Percentiles rank a stretch among this genome's conserved stretches.
Conservation (phyloP, 2,329 filamentous ascomycete genomes). For the Cladosporium oxysporum region DNA sequence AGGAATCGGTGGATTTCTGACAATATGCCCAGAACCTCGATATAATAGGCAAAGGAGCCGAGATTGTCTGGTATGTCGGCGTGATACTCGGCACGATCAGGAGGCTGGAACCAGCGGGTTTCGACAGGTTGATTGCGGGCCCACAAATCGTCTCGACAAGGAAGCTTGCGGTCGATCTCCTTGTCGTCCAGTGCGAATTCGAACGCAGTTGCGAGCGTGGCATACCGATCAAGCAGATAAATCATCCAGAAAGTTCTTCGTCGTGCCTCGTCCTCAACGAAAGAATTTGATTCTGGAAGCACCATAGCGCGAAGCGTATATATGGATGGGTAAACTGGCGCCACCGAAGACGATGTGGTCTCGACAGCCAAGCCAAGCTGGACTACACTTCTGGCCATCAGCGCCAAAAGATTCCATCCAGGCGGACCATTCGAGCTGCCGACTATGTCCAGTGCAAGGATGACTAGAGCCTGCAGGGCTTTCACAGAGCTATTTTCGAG, state of each 20-base stretch:
- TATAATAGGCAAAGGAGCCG: slow-evolving; percentile 85
- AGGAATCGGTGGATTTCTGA: slow-evolving; percentile 86
- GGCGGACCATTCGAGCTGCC: slow-evolving; percentile 87
- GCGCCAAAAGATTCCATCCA: slow-evolving; percentile 86
- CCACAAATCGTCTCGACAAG: slow-evolving; percentile 85
- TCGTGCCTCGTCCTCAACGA: slow-evolving; percentile 85
- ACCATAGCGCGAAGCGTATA: slow-evolving; percentile 86
- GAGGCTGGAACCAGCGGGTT: slow-evolving; percentile 72
- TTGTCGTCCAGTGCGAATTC: slow-evolving; percentile 87
- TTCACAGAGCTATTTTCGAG: slow-evolving; percentile 89
- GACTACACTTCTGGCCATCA: slow-evolving; percentile 86
- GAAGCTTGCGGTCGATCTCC: slow-evolving; percentile 83
- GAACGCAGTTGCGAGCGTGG: slow-evolving; percentile 86
- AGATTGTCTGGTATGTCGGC: slow-evolving; percentile 76
- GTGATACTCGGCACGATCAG: slow-evolving; percentile 43
- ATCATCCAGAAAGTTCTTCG: slow-evolving; percentile 92
- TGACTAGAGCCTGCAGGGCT: slow-evolving; percentile 81
- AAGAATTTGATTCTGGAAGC: slow-evolving; percentile 77
- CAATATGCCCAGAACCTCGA: slow-evolving; percentile 84
- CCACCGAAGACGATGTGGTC: slow-evolving; percentile 73
- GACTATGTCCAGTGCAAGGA: slow-evolving; percentile 80
- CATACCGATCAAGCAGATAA: slow-evolving; percentile 85
- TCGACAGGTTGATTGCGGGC: slow-evolving; percentile 80
- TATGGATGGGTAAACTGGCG: slow-evolving; percentile 79
- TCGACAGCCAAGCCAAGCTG: slow-evolving; percentile 85